These are phyloP conservation scores for Phoma sp. DNA, from an alignment of 2,329 filamentous ascomycete species.

Conservation along the genomic window DNA sequence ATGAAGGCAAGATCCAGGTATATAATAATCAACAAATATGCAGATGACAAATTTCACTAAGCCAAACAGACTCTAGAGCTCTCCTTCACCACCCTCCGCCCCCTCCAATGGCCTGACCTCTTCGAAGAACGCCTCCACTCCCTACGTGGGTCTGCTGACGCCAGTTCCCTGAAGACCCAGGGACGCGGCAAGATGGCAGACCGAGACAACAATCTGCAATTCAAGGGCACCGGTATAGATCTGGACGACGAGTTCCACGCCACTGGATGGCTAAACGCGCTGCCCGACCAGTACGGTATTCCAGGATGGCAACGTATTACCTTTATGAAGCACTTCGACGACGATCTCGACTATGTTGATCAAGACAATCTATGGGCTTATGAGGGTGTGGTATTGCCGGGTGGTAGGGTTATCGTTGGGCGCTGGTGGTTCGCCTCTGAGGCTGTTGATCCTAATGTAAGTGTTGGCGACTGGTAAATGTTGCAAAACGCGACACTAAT, in stretches of 20 bases:
- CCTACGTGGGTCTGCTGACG: slow-evolving; percentile 27
- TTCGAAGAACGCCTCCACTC: slow-evolving; percentile 52
- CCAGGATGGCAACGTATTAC: slow-evolving; percentile 61
- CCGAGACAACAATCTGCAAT: slow-evolving; percentile 35
- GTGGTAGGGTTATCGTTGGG: slow-evolving; percentile 54
- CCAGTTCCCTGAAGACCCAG: slow-evolving; percentile 16
- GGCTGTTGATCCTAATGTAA: slow-evolving; percentile 27
- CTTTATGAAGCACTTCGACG: slow-evolving; percentile 59
- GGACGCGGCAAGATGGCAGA: slow-evolving; percentile 14
- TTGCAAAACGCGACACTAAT: slow-evolving; percentile 12
- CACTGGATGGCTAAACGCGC: slow-evolving; percentile 57
- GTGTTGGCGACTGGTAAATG: background rate
- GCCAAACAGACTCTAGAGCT: slow-evolving; percentile 41
- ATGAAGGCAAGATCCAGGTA: slow-evolving; percentile 40
- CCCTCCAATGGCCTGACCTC: slow-evolving; percentile 42
- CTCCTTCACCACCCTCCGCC: slow-evolving; percentile 31
- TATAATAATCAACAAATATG: background rate
- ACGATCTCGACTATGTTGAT: slow-evolving; percentile 35
- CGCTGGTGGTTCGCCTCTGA: slow-evolving; percentile 54
- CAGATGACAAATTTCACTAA: slow-evolving; percentile 14
- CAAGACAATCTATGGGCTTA: slow-evolving; percentile 55
- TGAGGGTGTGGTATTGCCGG: slow-evolving; percentile 57
- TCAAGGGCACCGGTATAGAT: slow-evolving; percentile 50
- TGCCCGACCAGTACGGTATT: slow-evolving; percentile 55
- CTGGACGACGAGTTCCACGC: slow-evolving; percentile 40